Evolutionary conservation across 1,139 yeast species (phyloP), one percentile per base, ranked within the genome.

Genomic region (Candida glucosophila): DNA sequence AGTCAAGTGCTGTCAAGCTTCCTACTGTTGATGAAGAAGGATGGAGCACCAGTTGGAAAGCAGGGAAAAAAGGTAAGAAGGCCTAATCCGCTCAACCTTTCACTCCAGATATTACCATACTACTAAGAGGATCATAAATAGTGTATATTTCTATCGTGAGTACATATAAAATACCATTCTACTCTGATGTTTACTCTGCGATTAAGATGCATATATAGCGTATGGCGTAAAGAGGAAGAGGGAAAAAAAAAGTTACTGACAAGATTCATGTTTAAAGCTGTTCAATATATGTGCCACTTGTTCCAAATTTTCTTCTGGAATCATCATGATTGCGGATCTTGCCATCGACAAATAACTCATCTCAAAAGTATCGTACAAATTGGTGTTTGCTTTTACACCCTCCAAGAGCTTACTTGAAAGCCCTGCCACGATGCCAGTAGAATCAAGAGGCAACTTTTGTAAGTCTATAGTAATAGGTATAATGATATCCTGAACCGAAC

Each of bases 371-470:
- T 36, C 39, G 7, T 36, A 39, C n/a, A 22, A 22, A 10, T 41
- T 40, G 12, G 48, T 37, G 3, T 31, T 27, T 7, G 30, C 25
- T 16, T 40, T 41, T 22, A 55, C 41, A 3, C 62, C 62, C 23
- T 51, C 54, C 18, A 70, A 44, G 17, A 74, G 47, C 29, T 55
- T 58, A 28, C 71, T 56, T 1, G 83, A 80, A 17, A 77, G 64
- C 1, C 82, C 81, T 0, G 81, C 75, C 2, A 76, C 82, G 29
- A 77, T 73, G 25, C 83, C 83, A 6, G 78, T 73, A 5, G 75
- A 60, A 42, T 75, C 77, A 22, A 73, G 52, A 0, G 82, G 82
- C 19, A 76, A 47, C 15, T 50, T 50, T n/a, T 66, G 54, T 31
- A 76, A 59, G 40, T 76, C 77, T 20, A 76, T 63, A 2, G 66